Percentiles rank a stretch among this genome's conserved stretches.
phyloP scores from a whole-genome alignment of 23 red algal genomes.

The Gracilariopsis chorda region DNA sequence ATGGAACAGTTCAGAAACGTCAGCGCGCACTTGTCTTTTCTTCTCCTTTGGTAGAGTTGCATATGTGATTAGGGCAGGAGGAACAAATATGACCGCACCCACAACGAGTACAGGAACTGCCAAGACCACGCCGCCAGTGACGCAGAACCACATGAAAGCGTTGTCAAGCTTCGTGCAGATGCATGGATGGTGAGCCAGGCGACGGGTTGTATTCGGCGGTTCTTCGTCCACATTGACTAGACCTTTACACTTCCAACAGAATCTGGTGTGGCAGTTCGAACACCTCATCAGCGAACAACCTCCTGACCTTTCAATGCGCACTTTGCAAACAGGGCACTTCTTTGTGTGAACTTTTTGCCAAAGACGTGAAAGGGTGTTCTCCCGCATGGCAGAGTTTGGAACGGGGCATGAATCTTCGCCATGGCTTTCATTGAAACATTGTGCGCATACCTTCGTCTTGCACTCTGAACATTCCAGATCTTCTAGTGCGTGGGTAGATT shows the following conservation, averaged over 20 bases:
- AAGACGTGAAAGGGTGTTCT: not conserved
- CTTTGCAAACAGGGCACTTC: slow-evolving; percentile 26
- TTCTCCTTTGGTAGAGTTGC: slow-evolving; percentile 12
- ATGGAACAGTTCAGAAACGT: not conserved
- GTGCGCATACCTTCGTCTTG: not conserved
- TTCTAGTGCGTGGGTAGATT: not conserved
- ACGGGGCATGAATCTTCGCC: not conserved
- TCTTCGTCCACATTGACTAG: not conserved
- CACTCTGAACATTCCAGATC: not conserved
- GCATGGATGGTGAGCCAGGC: not conserved
- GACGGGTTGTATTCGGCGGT: not conserved
- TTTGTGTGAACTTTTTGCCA: slow-evolving; percentile 8
- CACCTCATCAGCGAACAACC: slow-evolving; percentile 47
- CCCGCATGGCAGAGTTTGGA: not conserved
- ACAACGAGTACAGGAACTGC: not conserved
- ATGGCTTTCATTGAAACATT: not conserved
- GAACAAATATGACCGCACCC: not conserved
- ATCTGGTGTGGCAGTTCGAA: slow-evolving; percentile 21
- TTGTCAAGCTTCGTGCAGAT: slow-evolving; percentile 12
- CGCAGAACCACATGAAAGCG: not conserved
- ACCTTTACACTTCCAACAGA: slow-evolving; percentile 45
- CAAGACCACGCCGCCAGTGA: slow-evolving; percentile 16
- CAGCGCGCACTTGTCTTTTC: not conserved
- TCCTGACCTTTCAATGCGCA: slow-evolving; percentile 23
- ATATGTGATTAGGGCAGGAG: slow-evolving; percentile 14